A percentile compares a stretch with the other conserved stretches of the same genome.
Conservation (phyloP, 805 yeast genomes). For the Suhomyces faveliae region DNA sequence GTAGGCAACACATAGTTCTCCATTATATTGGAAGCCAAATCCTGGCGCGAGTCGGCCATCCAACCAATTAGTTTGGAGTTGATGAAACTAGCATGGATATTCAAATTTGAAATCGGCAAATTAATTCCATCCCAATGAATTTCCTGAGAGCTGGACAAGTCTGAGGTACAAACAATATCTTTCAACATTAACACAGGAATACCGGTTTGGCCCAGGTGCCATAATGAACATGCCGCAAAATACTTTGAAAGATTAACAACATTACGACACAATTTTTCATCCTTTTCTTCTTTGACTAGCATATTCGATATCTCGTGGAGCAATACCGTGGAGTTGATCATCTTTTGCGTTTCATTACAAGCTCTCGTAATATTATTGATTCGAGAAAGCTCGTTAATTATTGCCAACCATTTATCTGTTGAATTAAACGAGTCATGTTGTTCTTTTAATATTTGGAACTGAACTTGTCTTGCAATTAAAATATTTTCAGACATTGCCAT, state of each 20-base stretch:
- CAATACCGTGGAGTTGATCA: conserved; percentile 48
- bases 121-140: conserved; percentile 1
- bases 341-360: conserved; percentile 44
- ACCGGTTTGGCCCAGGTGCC: conserved; percentile 59
- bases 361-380: conserved; percentile 43
- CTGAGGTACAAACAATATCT: conserved; percentile 12
- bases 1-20: conserved; percentile 53
- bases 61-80: conserved; percentile 58
- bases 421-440: not conserved
- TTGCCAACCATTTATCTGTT: conserved; percentile 18
- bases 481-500: conserved; percentile 41
- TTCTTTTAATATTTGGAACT: conserved; percentile 30
- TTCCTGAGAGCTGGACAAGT: not conserved
- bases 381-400: conserved; percentile 38
- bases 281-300: conserved; percentile 7
- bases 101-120: conserved; percentile 16
- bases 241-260: conserved; percentile 30
- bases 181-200: conserved; percentile 58
- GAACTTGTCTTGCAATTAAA: conserved; percentile 40
- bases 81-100: conserved; percentile 23
- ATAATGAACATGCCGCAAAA: conserved; percentile 59
- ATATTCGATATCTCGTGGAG: conserved; percentile 32
- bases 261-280: conserved; percentile 1
- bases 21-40: conserved; percentile 58
- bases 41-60: conserved; percentile 71